Conservation (phyloP, 768 basidiomycete genomes). For the Mycena pura region DNA sequence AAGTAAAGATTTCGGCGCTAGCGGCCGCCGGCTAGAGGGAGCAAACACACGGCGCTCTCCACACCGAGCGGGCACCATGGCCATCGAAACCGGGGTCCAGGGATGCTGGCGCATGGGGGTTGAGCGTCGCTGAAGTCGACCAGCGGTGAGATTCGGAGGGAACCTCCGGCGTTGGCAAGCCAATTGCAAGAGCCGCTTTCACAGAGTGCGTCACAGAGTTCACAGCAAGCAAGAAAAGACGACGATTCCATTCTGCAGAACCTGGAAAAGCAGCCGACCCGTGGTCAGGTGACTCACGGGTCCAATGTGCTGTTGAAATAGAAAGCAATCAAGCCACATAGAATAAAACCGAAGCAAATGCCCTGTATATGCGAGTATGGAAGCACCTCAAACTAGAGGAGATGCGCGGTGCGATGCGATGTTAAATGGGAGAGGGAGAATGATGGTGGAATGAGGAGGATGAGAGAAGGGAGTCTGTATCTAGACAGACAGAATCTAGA, state of each 20-base stretch:
- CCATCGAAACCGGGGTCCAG: too few relatives aligned
- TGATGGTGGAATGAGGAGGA: not conserved
- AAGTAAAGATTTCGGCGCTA: too few relatives aligned
- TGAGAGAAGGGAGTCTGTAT: slow-evolving; percentile 21
- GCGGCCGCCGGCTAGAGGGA: too few relatives aligned
- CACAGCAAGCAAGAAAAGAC: too few relatives aligned
- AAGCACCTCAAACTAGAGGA: not conserved
- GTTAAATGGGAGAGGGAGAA: not conserved
- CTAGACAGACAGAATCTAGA: slow-evolving; percentile 1
- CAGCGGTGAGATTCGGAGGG: not conserved
- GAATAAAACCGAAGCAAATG: too few relatives aligned
- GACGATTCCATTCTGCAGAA: too few relatives aligned
- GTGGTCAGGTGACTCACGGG: not conserved
- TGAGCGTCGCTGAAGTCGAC: not conserved
- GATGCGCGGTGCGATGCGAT: not conserved
- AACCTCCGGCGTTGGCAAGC: not conserved
- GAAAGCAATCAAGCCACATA: too few relatives aligned
- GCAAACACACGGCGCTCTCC: too few relatives aligned
- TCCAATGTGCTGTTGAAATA: not conserved
- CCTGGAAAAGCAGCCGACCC: not conserved
- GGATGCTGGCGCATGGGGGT: not conserved
- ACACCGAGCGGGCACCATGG: too few relatives aligned
- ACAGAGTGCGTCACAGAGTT: not conserved
- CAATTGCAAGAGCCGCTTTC: too few relatives aligned
- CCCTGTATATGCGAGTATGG: too few relatives aligned